phyloP scores from a whole-genome alignment of 2,329 filamentous ascomycete genomes.

The Septoria linicola region DNA sequence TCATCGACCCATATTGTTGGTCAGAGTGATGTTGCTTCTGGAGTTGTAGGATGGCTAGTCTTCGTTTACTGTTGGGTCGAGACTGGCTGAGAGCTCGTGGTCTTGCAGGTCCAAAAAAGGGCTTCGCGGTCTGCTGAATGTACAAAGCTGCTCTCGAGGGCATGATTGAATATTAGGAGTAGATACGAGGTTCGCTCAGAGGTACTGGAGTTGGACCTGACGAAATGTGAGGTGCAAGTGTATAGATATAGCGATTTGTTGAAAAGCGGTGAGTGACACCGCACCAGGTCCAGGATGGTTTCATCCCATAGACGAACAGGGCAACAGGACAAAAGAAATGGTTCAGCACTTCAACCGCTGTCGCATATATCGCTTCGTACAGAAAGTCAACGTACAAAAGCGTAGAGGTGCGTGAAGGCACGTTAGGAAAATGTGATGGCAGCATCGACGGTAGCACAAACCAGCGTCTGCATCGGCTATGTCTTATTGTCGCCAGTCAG shows the following conservation, averaged over 20 bases:
- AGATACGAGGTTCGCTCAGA: slow-evolving; percentile 8
- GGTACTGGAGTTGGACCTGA: slow-evolving; percentile 5
- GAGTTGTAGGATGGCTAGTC: slow-evolving; percentile 24
- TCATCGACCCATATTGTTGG: slow-evolving; percentile 18
- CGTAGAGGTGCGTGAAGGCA: slow-evolving; percentile 16
- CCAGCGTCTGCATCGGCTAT: neutral
- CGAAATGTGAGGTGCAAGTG: slow-evolving; percentile 3
- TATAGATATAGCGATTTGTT: slow-evolving; percentile 6
- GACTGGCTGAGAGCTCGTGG: slow-evolving; percentile 1
- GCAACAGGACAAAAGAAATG: slow-evolving; percentile 1
- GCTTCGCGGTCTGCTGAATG: slow-evolving; percentile 15
- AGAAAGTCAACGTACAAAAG: slow-evolving; percentile 6
- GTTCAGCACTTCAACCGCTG: neutral
- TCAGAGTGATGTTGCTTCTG: slow-evolving; percentile 25
- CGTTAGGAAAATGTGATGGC: slow-evolving; percentile 9
- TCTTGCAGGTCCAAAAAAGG: too few relatives aligned
- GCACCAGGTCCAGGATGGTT: slow-evolving; percentile 17
- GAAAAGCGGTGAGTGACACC: slow-evolving; percentile 23
- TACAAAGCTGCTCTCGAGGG: slow-evolving; percentile 20
- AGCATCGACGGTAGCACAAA: slow-evolving; percentile 7
- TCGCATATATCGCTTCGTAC: neutral
- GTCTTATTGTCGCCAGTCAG: neutral
- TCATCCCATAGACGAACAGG: slow-evolving; percentile 4
- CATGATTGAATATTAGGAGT: slow-evolving; percentile 15
- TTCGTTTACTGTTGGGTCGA: slow-evolving; percentile 5